phyloP scores from a whole-genome alignment of 768 basidiomycete genomes.

The Suillus lakei region DNA sequence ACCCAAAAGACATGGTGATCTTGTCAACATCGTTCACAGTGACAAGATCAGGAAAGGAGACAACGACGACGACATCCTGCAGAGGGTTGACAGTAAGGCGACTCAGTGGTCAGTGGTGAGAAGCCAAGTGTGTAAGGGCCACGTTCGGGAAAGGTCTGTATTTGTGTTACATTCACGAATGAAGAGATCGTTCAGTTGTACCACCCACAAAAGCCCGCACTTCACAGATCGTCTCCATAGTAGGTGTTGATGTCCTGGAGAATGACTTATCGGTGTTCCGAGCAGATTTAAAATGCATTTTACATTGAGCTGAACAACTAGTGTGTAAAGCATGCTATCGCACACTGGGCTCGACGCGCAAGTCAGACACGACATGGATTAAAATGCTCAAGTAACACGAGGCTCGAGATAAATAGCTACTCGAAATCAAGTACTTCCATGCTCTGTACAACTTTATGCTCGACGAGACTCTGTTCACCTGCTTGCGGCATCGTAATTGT shows the following conservation, averaged over 20 bases:
- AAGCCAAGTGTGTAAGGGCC: neutral
- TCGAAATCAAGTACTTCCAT: neutral
- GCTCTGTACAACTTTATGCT: neutral
- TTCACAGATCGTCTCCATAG: too few relatives aligned
- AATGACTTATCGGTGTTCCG: too few relatives aligned
- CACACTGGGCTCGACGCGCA: too few relatives aligned
- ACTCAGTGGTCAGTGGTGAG: neutral
- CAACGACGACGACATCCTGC: neutral
- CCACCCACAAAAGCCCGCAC: too few relatives aligned
- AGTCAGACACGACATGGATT: neutral
- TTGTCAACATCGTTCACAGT: neutral
- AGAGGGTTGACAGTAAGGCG: neutral
- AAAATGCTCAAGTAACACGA: neutral
- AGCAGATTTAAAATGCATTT: too few relatives aligned
- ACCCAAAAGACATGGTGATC: neutral
- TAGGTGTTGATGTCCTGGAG: too few relatives aligned
- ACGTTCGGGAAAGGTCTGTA: neutral
- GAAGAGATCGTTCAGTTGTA: too few relatives aligned
- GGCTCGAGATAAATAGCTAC: neutral
- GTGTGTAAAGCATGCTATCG: too few relatives aligned
- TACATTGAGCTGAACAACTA: too few relatives aligned
- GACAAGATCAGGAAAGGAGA: neutral
- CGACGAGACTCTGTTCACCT: neutral
- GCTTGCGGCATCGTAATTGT: neutral
- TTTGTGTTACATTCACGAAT: neutral